Evolutionary conservation across 2,329 filamentous ascomycete genomes (phyloP).

Genomic region (Penicillium sp.): DNA sequence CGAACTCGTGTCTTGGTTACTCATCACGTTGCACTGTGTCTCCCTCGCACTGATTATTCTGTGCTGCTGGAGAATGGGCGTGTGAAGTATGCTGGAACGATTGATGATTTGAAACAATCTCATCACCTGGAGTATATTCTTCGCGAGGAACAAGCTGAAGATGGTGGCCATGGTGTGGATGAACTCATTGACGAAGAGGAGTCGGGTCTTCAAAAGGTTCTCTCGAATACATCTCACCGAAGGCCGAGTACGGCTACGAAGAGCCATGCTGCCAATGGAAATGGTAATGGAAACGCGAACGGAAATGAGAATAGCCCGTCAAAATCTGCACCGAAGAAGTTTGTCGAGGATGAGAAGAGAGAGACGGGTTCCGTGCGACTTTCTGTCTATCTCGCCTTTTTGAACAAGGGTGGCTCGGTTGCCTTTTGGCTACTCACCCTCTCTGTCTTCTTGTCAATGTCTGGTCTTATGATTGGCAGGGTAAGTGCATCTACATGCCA

Average conservation of each 20-base stretch:
- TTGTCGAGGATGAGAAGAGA: constrained; percentile 73
- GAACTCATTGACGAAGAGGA: constrained; percentile 16
- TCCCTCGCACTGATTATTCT: constrained; percentile 71
- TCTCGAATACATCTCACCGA: constrained; percentile 20
- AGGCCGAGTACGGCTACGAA: constrained; percentile 8
- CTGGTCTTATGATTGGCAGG: constrained; percentile 55
- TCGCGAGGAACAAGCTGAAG: constrained; percentile 44
- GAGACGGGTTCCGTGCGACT: constrained; percentile 70
- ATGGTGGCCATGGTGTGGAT: constrained; percentile 28
- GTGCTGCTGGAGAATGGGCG: constrained; percentile 71
- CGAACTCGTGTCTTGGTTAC: constrained; percentile 78
- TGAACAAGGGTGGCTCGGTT: constrained; percentile 66
- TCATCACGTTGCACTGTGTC: constrained; percentile 72
- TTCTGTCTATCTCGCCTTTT: constrained; percentile 67
- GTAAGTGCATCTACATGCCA: constrained; percentile 34
- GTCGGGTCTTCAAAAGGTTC: constrained; percentile 22
- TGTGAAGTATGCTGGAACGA: constrained; percentile 63
- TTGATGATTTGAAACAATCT: constrained; percentile 57
- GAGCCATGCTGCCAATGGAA: constrained; percentile 12
- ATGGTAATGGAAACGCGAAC: constrained; percentile 19
- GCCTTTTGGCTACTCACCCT: constrained; percentile 61
- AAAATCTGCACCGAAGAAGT: constrained; percentile 59
- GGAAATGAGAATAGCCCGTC: constrained; percentile 4
- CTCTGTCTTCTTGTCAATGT: constrained; percentile 56
- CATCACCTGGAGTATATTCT: constrained; percentile 48